Evolutionary conservation across 768 basidiomycete species (phyloP).

Genomic region (Postia placenta): DNA sequence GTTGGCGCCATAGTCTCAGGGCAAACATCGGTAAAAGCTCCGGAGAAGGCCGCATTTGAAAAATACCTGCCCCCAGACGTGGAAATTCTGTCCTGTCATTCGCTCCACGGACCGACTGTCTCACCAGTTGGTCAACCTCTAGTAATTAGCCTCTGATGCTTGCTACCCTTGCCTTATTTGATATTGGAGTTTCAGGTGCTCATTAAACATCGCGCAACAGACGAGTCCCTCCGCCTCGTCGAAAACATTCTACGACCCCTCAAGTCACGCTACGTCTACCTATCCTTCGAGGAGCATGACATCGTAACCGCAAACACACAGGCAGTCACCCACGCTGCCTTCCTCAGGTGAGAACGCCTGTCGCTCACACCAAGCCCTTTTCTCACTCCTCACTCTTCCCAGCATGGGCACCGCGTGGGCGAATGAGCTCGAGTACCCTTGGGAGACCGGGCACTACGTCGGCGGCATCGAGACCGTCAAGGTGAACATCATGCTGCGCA

Average conservation of each 20-base stretch:
- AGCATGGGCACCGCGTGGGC: constrained; percentile 99
- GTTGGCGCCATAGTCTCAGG: constrained; percentile 88
- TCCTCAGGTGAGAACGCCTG: constrained; percentile 61
- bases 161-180: neutral
- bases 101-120: constrained; percentile 89
- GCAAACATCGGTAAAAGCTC: constrained; percentile 96
- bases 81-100: constrained; percentile 89
- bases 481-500: constrained; percentile 93
- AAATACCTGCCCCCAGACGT: constrained; percentile 79
- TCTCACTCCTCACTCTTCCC: neutral
- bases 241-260: constrained; percentile 79
- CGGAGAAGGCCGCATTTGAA: constrained; percentile 88
- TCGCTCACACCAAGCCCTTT: neutral
- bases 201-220: constrained; percentile 78
- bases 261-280: constrained; percentile 80
- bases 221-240: constrained; percentile 68
- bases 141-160: constrained; percentile 37
- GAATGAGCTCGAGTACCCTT: constrained; percentile 71
- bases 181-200: constrained; percentile 53
- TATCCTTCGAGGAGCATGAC: constrained; percentile 97
- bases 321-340: constrained; percentile 96
- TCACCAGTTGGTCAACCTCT: constrained; percentile 86
- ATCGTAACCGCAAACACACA: constrained; percentile 96
- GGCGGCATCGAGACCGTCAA: constrained; percentile 98
- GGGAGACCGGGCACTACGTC: constrained; percentile 94